These are phyloP conservation scores for Hygrophila difformis DNA, from an alignment of 257 asterid genomes.

Conservation along the genomic window DNA sequence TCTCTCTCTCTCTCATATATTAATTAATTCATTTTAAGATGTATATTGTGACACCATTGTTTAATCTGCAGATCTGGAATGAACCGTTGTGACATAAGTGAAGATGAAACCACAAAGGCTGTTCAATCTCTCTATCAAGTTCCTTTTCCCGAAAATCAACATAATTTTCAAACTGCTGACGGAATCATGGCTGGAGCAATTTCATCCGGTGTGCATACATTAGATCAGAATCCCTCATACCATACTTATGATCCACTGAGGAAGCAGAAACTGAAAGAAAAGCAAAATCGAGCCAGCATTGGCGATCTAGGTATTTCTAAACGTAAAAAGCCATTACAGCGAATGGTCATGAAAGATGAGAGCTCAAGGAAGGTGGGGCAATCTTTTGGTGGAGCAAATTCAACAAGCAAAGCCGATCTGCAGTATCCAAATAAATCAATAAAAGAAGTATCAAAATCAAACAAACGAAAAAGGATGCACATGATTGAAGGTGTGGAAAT, in stretches of 20 bases:
- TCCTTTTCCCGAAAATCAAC: conserved; percentile 44
- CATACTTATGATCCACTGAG: conserved; percentile 32
- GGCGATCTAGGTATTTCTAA: conserved; percentile 17
- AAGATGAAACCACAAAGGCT: conserved; percentile 70
- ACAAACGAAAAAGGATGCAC: conserved; percentile 38
- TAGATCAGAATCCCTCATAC: conserved; percentile 23
- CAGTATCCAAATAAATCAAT: conserved; percentile 30
- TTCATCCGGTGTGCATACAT: conserved; percentile 28
- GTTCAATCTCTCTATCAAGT: conserved; percentile 32
- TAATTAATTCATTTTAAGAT: too few species aligned
- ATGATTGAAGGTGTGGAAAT: conserved; percentile 43
- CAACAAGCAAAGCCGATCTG: conserved; percentile 21
- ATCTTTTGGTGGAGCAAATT: conserved; percentile 28
- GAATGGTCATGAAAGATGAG: conserved; percentile 27
- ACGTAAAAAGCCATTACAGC: conserved; percentile 29
- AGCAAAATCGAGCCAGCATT: conserved; percentile 21
- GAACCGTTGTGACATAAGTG: conserved; percentile 65
- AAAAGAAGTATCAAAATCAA: conserved; percentile 25
- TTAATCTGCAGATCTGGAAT: conserved; percentile 69
- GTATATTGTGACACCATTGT: too few species aligned
- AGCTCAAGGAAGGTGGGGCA: conserved; percentile 43
- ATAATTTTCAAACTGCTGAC: conserved; percentile 29
- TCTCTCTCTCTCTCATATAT: too few species aligned
- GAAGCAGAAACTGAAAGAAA: conserved; percentile 46
- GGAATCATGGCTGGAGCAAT: conserved; percentile 27